These are phyloP conservation scores for Termitomyces sp. DNA, from an alignment of 768 basidiomycete genomes.

Conservation along the genomic window DNA sequence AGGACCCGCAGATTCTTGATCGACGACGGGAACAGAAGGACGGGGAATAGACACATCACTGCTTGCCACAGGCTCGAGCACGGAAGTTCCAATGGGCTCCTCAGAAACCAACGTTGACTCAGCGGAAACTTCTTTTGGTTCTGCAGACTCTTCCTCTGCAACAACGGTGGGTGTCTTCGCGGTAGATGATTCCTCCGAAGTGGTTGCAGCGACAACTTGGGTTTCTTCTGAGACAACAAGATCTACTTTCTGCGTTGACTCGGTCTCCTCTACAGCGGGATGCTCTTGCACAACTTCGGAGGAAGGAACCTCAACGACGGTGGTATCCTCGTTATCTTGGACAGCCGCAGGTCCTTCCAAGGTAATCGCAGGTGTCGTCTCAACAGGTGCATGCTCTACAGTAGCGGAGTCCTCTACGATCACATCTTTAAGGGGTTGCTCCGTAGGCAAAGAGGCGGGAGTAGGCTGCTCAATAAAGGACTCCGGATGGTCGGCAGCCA, in stretches of 20 bases:
- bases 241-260: neutral
- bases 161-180: neutral
- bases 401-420: neutral
- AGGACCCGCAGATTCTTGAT: neutral
- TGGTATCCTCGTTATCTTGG: neutral
- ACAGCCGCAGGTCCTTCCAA: neutral
- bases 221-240: neutral
- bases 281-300: neutral
- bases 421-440: neutral
- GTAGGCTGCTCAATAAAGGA: neutral
- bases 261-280: neutral
- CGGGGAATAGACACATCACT: neutral
- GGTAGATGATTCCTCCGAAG: neutral
- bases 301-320: neutral
- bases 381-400: neutral
- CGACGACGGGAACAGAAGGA: neutral
- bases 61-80: neutral
- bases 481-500: neutral
- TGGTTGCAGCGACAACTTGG: neutral
- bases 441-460: neutral
- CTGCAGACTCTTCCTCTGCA: neutral
- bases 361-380: neutral
- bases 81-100: neutral
- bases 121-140: neutral
- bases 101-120: neutral